Percentiles rank a stretch among this genome's conserved stretches.
phyloP scores from a whole-genome alignment of 768 basidiomycete species.

The Mycena leptocephala region DNA sequence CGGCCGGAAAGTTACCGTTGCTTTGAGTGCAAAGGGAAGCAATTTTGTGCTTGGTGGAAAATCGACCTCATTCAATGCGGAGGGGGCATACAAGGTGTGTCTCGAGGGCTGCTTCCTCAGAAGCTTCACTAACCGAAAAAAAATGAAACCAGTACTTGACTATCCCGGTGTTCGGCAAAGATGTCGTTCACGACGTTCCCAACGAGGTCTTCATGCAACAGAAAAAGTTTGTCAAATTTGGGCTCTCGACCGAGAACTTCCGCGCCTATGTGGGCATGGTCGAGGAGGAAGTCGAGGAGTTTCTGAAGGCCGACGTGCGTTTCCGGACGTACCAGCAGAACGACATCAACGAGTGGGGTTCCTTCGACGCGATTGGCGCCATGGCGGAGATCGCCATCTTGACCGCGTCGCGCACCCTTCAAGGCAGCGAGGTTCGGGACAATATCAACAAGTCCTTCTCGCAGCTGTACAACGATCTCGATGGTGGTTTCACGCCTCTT shows the following conservation, averaged over 20 bases:
- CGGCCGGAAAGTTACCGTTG: conserved; percentile 92
- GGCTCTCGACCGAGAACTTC: conserved; percentile 94
- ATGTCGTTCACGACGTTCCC: conserved; percentile 97
- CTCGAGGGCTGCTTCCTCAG: background rate
- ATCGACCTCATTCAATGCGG: conserved; percentile 92
- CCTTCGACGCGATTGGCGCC: conserved; percentile 80
- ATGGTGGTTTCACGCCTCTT: conserved; percentile 96
- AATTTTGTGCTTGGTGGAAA: conserved; percentile 97
- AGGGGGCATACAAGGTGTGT: conserved; percentile 94
- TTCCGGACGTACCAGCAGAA: conserved; percentile 77
- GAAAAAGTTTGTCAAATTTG: conserved; percentile 98
- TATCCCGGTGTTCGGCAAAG: conserved; percentile 96
- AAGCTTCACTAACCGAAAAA: conserved; percentile 20
- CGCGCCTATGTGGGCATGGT: conserved; percentile 88
- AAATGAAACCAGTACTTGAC: conserved; percentile 78
- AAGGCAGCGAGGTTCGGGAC: conserved; percentile 91
- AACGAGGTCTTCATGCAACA: conserved; percentile 99
- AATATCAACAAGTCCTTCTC: conserved; percentile 90
- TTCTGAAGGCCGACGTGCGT: conserved; percentile 74
- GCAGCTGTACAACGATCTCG: conserved; percentile 87
- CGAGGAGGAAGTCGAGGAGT: conserved; percentile 82
- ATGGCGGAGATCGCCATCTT: conserved; percentile 94
- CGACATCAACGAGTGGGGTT: conserved; percentile 84
- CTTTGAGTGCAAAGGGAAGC: conserved; percentile 92
- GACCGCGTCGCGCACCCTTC: conserved; percentile 94